phyloP scores from a whole-genome alignment of 192 early-diverging fungal genomes.

The Kickxella alabastrina region DNA sequence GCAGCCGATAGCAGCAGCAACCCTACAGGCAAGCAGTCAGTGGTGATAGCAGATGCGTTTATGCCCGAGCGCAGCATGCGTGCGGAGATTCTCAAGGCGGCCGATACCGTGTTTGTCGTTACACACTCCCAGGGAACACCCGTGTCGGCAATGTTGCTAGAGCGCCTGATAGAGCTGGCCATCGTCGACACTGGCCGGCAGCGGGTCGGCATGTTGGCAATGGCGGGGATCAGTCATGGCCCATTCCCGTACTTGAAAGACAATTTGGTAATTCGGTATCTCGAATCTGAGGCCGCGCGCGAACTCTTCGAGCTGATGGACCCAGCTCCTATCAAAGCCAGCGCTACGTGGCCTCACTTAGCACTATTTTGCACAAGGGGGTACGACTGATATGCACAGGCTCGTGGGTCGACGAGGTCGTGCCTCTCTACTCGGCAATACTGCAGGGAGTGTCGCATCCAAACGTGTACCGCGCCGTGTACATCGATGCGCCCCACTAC shows the following conservation, averaged over 20 bases:
- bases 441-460: conserved; percentile 67
- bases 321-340: conserved; percentile 63
- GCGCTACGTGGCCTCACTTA: conserved; percentile 69
- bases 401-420: conserved; percentile 94
- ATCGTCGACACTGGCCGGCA: conserved; percentile 65
- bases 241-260: conserved; percentile 80
- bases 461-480: conserved; percentile 84
- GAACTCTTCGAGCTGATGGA: conserved; percentile 96
- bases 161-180: conserved; percentile 66
- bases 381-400: conserved; percentile 75
- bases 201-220: conserved; percentile 73
- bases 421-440: conserved; percentile 81
- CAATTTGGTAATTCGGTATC: conserved; percentile 80
- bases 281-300: conserved; percentile 84
- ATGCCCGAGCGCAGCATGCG: conserved; percentile 31
- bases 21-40: conserved; percentile 18
- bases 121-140: conserved; percentile 95
- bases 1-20: not conserved
- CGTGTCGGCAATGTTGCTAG: conserved; percentile 74
- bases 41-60: conserved; percentile 22
- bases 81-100: conserved; percentile 25
- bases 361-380: conserved; percentile 61
- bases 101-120: conserved; percentile 78
- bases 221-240: conserved; percentile 92
- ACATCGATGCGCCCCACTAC: conserved; percentile 82